Evolutionary conservation across 2,329 filamentous ascomycete genomes (phyloP), one percentile per base, ranked within the genome.

Genomic region (Nemania serpens): DNA sequence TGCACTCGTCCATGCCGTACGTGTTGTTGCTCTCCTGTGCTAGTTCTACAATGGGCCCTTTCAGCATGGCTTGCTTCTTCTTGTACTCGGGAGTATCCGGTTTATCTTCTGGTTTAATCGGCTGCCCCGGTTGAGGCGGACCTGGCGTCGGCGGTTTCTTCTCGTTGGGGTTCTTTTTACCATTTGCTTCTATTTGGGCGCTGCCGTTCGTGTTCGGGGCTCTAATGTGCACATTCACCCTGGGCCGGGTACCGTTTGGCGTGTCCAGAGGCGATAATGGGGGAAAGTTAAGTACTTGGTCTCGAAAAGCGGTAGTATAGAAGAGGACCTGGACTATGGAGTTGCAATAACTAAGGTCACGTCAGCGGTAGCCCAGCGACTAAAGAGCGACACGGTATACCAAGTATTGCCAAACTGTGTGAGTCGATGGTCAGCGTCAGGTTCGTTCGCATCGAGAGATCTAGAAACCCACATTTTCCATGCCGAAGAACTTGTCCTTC

Each of bases 311-410:
- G 46, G 92, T 89, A 18, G 94, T 97, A 79, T 96, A 97, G 79
- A 96, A 99, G 59, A 99, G 87, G 70, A 93, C 96, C 80, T 99
- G 95, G 60, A 99, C 86, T 71, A 99, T 97, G 13, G 95, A 99
- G 78, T 99, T 99, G 80, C 92, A 97, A 78, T 99, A 99, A 76
- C 94, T 98, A 62, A 13, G 17, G 7, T 33, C 37, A 34, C 29
- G 67, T 75, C 65, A 77, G 74, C 55, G 62, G 62, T 36, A 34
- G 55, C 37, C 48, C 20, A 46, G 43, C 46, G 29, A 64, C 61
- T 45, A 11, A 9, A 58, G 51, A 39, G 45, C 37, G 41, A 68
- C 79, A 73, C 15, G 42, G 10, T 48, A 56, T 89, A 97, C 93
- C 94, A 98, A 75, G 94, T 98, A 74, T 97, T 98, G 74, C 94